Conservation (phyloP, 441 rosid genomes). For the Daphne laureola region DNA sequence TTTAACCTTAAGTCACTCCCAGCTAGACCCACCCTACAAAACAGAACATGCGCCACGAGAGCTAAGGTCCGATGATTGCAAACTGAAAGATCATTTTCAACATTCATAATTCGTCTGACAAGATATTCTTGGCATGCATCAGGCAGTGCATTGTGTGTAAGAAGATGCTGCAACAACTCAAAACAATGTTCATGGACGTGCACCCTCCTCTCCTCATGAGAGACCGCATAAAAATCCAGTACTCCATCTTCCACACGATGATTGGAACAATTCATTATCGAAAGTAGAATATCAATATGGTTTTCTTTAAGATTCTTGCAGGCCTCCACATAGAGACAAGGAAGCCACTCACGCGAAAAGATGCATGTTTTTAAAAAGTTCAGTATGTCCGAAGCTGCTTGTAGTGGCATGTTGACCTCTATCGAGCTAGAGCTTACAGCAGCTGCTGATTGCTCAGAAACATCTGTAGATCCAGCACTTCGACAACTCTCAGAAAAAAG, state of each 20-base stretch:
- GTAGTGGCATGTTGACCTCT: constrained; percentile 72
- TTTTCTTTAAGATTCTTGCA: constrained; percentile 52
- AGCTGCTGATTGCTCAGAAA: constrained; percentile 65
- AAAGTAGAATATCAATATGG: constrained; percentile 86
- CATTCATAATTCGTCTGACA: constrained; percentile 61
- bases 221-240: constrained; percentile 39
- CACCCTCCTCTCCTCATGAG: constrained; percentile 60
- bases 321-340: constrained; percentile 65
- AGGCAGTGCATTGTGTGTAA: constrained; percentile 53
- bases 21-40: constrained; percentile 57
- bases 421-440: constrained; percentile 40
- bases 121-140: constrained; percentile 76
- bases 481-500: constrained; percentile 92
- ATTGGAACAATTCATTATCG: constrained; percentile 47
- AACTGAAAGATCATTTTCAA: constrained; percentile 59
- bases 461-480: constrained; percentile 73
- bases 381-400: constrained; percentile 79
- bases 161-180: constrained; percentile 73
- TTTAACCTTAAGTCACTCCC: constrained; percentile 70
- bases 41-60: constrained; percentile 69
- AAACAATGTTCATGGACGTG: constrained; percentile 60
- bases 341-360: constrained; percentile 72
- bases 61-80: constrained; percentile 79
- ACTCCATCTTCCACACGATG: constrained; percentile 41
- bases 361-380: constrained; percentile 67